Base-by-base conservation (phyloP, 2,329 filamentous ascomycete species). In the Apiospora sp. region DNA sequence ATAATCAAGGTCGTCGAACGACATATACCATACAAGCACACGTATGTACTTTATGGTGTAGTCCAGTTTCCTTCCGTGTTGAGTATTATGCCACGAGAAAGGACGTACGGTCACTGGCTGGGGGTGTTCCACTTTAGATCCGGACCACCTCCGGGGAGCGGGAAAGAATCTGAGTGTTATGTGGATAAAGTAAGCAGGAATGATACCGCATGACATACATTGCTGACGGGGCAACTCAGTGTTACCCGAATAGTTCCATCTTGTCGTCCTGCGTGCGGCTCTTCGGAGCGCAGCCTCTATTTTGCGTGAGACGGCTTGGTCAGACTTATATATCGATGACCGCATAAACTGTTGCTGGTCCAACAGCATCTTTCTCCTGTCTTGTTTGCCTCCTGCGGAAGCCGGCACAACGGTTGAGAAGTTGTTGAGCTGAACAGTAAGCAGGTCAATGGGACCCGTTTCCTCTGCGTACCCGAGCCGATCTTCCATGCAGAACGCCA, bases 61-160 rank as follows among this genome's bases (percentile, higher is more conserved):
- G 24, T 30, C 24, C 51, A 19, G 24, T 54, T 54, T 30, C 51
- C 51, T 54, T 30, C 51, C 51, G 24, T 30, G 30, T 54, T 30
- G 14, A 24, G 51, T 54, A 30, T 54, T 54, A 54, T 54, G 24
- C 51, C 51, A 54, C 51, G 51, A 54, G 51, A 54, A 30, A 30
- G 19, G 51, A 54, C 51, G 24, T 54, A 30, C 24, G 51, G 27
- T 54, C 4, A 54, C 24, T 30, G 51, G 51, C 51, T 54, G 6
- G 19, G 24, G 6, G 24, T 4, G 27, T 4, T 30, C 27, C 27
- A 30, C 27, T 30, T 30, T 30, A 30, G 27, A 30, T 30, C 27
- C 27, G 27, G 27, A 4, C 27, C 27, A 30, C 27, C 27, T 30
- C 27, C 27, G 27, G 27, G 27, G 27, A 30, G 27, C 27, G 27